A percentile compares a stretch with the other conserved stretches of the same genome.
phyloP scores from a whole-genome alignment of 306 rosid species.

The Astragalus membranaceus region DNA sequence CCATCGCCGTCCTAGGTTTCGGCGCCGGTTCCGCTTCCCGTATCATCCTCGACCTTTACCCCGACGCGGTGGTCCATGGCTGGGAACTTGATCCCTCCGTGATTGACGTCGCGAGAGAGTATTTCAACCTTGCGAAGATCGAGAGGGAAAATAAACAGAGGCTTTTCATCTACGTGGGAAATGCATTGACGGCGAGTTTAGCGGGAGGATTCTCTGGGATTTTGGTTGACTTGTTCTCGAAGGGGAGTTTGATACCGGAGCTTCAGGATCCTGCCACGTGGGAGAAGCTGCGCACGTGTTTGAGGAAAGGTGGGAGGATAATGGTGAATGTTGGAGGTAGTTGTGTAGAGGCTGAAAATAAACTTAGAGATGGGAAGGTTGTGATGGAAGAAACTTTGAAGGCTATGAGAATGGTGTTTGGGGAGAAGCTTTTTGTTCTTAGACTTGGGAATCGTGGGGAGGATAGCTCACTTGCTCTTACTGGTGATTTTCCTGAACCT shows the following conservation, averaged over 20 bases:
- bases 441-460: constrained; percentile 59
- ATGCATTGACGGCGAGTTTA: constrained; percentile 49
- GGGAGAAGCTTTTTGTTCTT: constrained; percentile 43
- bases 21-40: constrained; percentile 83
- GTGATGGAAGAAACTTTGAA: constrained; percentile 62
- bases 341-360: constrained; percentile 82
- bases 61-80: constrained; percentile 48
- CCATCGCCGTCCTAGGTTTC: constrained; percentile 75
- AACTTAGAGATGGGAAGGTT: constrained; percentile 46
- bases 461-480: constrained; percentile 84
- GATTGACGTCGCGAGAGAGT: constrained; percentile 69
- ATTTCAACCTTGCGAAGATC: constrained; percentile 44
- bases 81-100: constrained; percentile 95
- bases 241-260: constrained; percentile 69
- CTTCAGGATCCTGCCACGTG: constrained; percentile 72
- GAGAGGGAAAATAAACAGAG: constrained; percentile 42
- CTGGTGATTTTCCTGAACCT: constrained; percentile 55
- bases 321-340: constrained; percentile 97
- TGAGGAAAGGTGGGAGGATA: constrained; percentile 79
- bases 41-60: constrained; percentile 47
- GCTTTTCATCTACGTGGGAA: constrained; percentile 57
- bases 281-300: constrained; percentile 43
- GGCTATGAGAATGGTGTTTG: constrained; percentile 60
- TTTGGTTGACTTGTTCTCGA: constrained; percentile 62
- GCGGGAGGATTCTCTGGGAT: constrained; percentile 76